Base-by-base conservation (phyloP, 371 early-diverging fungal species). In the Gilbertella persicaria region DNA sequence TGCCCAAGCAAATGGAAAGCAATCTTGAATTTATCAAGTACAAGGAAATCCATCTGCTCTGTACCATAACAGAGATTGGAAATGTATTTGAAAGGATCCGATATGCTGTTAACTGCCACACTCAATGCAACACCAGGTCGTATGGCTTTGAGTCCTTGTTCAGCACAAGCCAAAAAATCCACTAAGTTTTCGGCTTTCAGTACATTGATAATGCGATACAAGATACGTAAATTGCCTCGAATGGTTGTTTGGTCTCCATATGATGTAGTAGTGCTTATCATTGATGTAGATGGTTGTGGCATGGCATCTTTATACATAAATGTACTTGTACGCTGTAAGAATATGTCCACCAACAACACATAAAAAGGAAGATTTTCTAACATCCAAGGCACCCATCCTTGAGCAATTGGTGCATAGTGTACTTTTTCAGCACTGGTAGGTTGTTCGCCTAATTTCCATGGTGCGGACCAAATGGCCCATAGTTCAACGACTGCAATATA, bases 401-500 rank as follows among this genome's bases (percentile, higher is more conserved):
- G 48, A 17, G 45, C 28, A 10, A 64, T 47, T 0, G 66, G 64
- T 13, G 21, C 21, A 21, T 52, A 52, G 2, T 25, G 35, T 0
- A 50, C n/a, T 0, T 36, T 35, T 16, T 53, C 50, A 2, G 37
- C 29, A 4, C 45, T 45, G 21, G 28, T 23, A 8, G 55, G 48
- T 5, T 20, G 26, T 6, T 41, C 37, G 16, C 68, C 68, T 4
- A 60, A 41, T 26, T 20, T 45, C 75, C 75, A 74, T 1, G 75
- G 66, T 5, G 60, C 51, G 23, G 66, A 63, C 75, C 75, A 74
- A 2, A 65, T 14, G 1, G 52, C 21, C 75, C 75, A 74, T 2
- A 74, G 36, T 12, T 62, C 55, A 0, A 70, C 16, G 30, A 64
- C 71, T 23, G 59, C 53, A 16, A 60, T 35, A 39, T 64, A 68